Percentiles rank a stretch among this genome's conserved stretches.
phyloP scores from a whole-genome alignment of 306 rosid genomes.

The Gillenia trifoliata region DNA sequence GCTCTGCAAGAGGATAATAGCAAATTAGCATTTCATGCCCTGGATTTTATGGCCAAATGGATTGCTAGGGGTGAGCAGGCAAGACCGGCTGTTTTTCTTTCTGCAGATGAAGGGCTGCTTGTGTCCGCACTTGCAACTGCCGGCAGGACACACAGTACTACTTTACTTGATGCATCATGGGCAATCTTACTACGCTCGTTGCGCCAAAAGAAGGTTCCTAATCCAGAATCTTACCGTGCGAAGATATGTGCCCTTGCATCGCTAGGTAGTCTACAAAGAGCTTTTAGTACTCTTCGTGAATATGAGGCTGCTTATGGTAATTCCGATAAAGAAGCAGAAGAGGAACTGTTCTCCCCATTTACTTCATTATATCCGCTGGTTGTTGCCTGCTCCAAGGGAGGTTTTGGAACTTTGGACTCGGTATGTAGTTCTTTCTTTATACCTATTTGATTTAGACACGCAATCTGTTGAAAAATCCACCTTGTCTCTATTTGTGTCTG shows the following conservation, averaged over 20 bases:
- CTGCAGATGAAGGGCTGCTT: slow-evolving; percentile 80
- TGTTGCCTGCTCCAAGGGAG: slow-evolving; percentile 76
- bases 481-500: neutral
- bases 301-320: slow-evolving; percentile 66
- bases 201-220: slow-evolving; percentile 73
- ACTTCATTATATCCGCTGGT: slow-evolving; percentile 82
- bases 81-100: slow-evolving; percentile 52
- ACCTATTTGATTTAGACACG: neutral
- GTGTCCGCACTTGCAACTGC: slow-evolving; percentile 75
- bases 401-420: slow-evolving; percentile 85
- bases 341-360: slow-evolving; percentile 83
- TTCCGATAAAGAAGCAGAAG: slow-evolving; percentile 46
- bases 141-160: slow-evolving; percentile 60
- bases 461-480: neutral
- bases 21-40: slow-evolving; percentile 68
- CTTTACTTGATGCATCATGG: slow-evolving; percentile 83
- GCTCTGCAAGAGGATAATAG: slow-evolving; percentile 68
- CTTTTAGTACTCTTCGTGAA: slow-evolving; percentile 64
- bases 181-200: slow-evolving; percentile 67
- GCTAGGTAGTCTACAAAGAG: slow-evolving; percentile 69
- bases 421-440: slow-evolving; percentile 42
- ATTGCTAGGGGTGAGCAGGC: slow-evolving; percentile 72
- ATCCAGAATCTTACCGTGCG: slow-evolving; percentile 76
- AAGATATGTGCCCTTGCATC: slow-evolving; percentile 85
- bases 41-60: slow-evolving; percentile 90